These are phyloP conservation scores for Clitoria ternatea DNA, from an alignment of 306 rosid species.

Conservation along the genomic window DNA sequence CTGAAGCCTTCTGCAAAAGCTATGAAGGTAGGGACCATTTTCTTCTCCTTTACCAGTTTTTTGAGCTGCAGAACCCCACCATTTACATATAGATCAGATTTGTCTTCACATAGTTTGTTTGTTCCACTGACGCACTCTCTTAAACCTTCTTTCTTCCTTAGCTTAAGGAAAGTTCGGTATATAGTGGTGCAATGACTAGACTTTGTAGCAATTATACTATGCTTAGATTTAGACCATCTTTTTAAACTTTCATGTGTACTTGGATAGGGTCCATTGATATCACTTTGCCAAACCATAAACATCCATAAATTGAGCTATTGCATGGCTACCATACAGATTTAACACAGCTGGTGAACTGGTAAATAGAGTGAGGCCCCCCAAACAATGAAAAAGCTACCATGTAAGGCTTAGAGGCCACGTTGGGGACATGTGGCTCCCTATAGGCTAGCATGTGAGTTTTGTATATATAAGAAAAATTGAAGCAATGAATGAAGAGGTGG, in stretches of 20 bases:
- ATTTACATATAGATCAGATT: not conserved
- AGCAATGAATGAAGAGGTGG: not conserved
- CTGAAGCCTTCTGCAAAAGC: slow-evolving; percentile 33
- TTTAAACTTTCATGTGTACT: not conserved
- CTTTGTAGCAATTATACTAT: not conserved
- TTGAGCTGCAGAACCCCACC: slow-evolving; percentile 20
- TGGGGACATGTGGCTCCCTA: slow-evolving; percentile 31
- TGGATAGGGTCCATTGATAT: slow-evolving; percentile 20
- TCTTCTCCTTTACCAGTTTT: slow-evolving; percentile 22
- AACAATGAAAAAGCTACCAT: slow-evolving; percentile 11
- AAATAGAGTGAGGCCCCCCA: slow-evolving; percentile 7
- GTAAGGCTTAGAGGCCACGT: slow-evolving; percentile 17
- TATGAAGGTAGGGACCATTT: slow-evolving; percentile 33
- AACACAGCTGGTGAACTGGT: slow-evolving; percentile 16
- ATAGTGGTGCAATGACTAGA: not conserved
- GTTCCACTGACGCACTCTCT: not conserved
- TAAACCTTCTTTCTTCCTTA: not conserved
- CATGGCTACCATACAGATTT: not conserved
- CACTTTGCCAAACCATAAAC: slow-evolving; percentile 20
- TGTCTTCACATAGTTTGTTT: slow-evolving; percentile 32
- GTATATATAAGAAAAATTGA: slow-evolving; percentile 5
- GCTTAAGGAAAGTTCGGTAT: not conserved
- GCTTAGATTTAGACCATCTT: not conserved
- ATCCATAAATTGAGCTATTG: slow-evolving; percentile 14
- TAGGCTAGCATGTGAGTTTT: slow-evolving; percentile 29